Evolutionary conservation across 2,329 filamentous ascomycete species (phyloP), one percentile per base, ranked within the genome.

Genomic region (Aaosphaeria pasadenensis): DNA sequence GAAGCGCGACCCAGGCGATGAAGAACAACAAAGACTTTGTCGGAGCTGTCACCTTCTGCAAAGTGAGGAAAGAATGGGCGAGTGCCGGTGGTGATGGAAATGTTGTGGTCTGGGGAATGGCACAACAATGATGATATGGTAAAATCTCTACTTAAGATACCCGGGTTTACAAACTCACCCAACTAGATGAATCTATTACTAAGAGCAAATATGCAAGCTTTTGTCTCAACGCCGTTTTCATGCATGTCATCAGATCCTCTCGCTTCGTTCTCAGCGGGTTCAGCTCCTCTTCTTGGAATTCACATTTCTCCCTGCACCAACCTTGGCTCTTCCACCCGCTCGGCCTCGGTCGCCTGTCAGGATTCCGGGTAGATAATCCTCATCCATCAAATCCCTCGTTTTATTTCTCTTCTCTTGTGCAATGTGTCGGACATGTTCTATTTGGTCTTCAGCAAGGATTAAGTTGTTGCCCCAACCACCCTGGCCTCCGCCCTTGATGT

Each of bases 371-470:
- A 97, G 72, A 67, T 91, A 95, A 71, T 99, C 92, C 65, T 95
- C 86, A 65, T 97, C 92, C 92, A 97, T 95, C 48, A 96, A 73
- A 71, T 96, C 90, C 64, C 83, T 85, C 67, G 88, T 83, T 63
- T 85, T 86, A 45, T 75, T 76, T 59, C 87, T 82, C 59, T 80
- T 82, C 65, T 87, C 82, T 57, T 85, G 80, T 3, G 79, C 80
- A 11, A 81, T 69, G 45, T 85, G 85, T 54, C 80, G 77, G 39
- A 81, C 70, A 70, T 88, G 97, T 75, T 99, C 94, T 75, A 95
- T 96, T 77, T 99, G 94, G 68, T 99, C 94, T 73, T 96, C 92
- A 0, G 91, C 85, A 7, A 99, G 74, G 46, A 99, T 89, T 55
- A 99, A 74, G 33, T 86, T 84, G 38, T 81, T 80, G 7, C 91